Evolutionary conservation across 2,329 filamentous ascomycete genomes (phyloP), one percentile per base, ranked within the genome.

Genomic region (Teratosphaeria pseudoeucalypti): DNA sequence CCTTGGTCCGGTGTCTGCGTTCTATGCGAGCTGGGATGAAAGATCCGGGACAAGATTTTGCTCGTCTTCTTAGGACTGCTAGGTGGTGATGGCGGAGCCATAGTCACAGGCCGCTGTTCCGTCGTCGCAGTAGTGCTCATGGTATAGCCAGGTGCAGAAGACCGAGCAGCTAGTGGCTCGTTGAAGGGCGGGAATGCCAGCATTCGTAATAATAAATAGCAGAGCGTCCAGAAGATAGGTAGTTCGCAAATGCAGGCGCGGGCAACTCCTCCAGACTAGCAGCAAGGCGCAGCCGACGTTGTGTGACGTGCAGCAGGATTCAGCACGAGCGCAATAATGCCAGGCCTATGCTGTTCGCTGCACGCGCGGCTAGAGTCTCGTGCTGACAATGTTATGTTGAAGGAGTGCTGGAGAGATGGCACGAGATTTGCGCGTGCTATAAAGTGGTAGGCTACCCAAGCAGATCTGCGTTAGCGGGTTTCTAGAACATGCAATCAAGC

Each of bases 21-120:
- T n/a, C 43, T 49, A 23, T 49, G 43, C 43, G 43, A 49, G 43
- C 9, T 49, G 43, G 16, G 43, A 49, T 49, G 43, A 11, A 49
- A 49, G n/a, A 49, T n/a, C 19, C 64, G 63, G 37, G 54, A 59
- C 39, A 66, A 61, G 58, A 66, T 65, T 29, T 59, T 58, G 47
- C 59, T 57, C 52, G 54, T 56, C 57, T 67, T 67, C 57, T 64
- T 62, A 12, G 61, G 59, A 56, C 56, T 59, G 16, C 19, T 49
- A 19, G 43, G 43, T 49, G 43, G 43, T 64, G 61, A 52, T 60
- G 60, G 32, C 19, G 57, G 32, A 27, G 58, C 56, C 59, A 65
- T 62, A 34, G 52, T 60, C n/a, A 61, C 59, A 23, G 56, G 43
- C 29, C 60, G 55, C 32, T 63, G 58, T 52, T 57, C 43, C n/a